Evolutionary conservation across 257 asterid genomes (phyloP), one percentile per base, ranked within the genome.

Genomic region (Plantago major): DNA sequence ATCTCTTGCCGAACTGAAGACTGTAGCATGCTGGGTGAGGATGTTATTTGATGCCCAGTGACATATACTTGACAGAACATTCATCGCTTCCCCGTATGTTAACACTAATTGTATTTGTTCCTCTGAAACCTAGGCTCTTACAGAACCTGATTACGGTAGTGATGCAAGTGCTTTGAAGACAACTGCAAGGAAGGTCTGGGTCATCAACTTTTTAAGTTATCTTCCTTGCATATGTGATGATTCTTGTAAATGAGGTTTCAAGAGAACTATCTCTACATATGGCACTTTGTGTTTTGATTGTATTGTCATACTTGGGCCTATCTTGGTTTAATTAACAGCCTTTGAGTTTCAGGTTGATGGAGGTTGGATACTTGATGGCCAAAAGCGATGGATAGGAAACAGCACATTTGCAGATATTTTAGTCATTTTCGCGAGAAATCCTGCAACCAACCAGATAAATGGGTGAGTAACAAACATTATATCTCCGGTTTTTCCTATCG

Each of bases 311-410:
- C 40, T 33, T 33, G 26, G 54, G 17, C 64, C 60, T 18, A 42
- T 55, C 44, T 11, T 52, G 18, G 16, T 28, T 53, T 61, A 51
- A 46, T 64, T 48, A 12, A 37, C n/a, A 46, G 56, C 47, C 55
- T 71, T 71, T 45, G 44, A 71, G 51, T 73, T n/a, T 69, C 78
- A 93, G 99, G 95, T 93, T 48, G 94, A 81, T 60, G 97, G 97
- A 62, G 99, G 99, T 45, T 93, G 99, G 99, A 67, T 93, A 67
- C 84, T 89, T 72, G 87, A 93, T 63, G 96, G 99, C 64, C 97
- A 93, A 68, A 93, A 93, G 62, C 95, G 99, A 47, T 93, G 99
- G 99, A 89, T 89, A 74, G 99, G 99, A 64, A 89, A 93, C 79
- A 82, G 95, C 80, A 87, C 99, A 37, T 93, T 93, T 70, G 99